Base-by-base conservation (phyloP, 768 basidiomycete genomes). In the Gymnopilus dilepis region DNA sequence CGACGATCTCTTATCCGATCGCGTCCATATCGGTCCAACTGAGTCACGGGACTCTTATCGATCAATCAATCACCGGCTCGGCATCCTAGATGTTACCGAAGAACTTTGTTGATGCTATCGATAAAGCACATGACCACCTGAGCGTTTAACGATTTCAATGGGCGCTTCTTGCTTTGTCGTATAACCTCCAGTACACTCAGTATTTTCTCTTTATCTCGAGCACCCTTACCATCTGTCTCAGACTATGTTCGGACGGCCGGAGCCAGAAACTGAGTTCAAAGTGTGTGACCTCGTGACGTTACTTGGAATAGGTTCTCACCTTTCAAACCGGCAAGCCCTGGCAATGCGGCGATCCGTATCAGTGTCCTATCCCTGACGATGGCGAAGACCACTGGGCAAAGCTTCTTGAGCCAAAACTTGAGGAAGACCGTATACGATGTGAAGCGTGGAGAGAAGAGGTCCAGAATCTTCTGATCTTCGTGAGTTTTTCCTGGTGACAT, bases 1-100 rank as follows among this genome's bases (percentile, higher is more conserved):
- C 21, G 24, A 31, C 38, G 17, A 24, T 57, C 56, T 42, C 47
- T 58, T 58, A 58, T 58, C 57, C 31, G n/a, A n/a, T n/a, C n/a
- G n/a, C 31, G n/a, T 50, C 24, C 45, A 48, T 33, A 48, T 47
- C 47, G 30, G 45, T 34, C 40, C 31, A 13, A 34, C 53, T 19
- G 24, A 43, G n/a, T n/a, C n/a, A n/a, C n/a, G n/a, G n/a, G 12
- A n/a, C 3, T 5, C 34, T 41, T 52, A 59, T 59, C 58, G 58
- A 52, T 31, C 34, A 28, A 30, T 50, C 58, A 38, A 33, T 59
- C 50, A 15, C 13, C 7, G 17, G 4, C 1, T 28, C 22, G 15
- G n/a, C 31, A 13, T 26, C 8, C 6, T 6, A n/a, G n/a, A n/a
- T n/a, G n/a, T n/a, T n/a, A n/a, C 22, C 31, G 12, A 22, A 30